Conservation (phyloP, 805 yeast genomes). For the Metschnikowia baotianmanensis region DNA sequence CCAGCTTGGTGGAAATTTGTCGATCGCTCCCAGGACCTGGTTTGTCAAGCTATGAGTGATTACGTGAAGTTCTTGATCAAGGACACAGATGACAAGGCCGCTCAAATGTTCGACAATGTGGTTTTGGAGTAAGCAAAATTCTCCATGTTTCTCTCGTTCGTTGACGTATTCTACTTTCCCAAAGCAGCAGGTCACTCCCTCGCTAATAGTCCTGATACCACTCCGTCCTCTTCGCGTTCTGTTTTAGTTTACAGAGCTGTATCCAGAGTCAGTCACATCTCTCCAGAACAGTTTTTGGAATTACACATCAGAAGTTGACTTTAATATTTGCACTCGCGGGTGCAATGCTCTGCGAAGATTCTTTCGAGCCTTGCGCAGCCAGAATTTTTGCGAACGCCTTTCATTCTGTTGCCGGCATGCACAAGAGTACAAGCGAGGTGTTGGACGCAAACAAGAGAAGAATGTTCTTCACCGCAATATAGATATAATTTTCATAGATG, state of each 20-base stretch:
- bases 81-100: conserved; percentile 15
- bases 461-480: conserved; percentile 56
- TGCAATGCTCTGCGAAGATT: conserved; percentile 58
- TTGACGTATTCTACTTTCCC: too few relatives aligned
- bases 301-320: too few relatives aligned
- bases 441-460: conserved; percentile 59
- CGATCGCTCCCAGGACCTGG: conserved; percentile 15
- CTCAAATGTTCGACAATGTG: conserved; percentile 6
- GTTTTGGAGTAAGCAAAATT: too few relatives aligned
- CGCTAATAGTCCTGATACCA: too few relatives aligned
- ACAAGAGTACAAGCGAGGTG: conserved; percentile 59
- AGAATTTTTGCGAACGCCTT: conserved; percentile 49
- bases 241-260: too few relatives aligned
- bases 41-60: conserved; percentile 22
- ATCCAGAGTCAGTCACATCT: too few relatives aligned
- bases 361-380: conserved; percentile 54
- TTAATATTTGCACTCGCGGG: too few relatives aligned
- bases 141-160: too few relatives aligned
- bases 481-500: conserved; percentile 52
- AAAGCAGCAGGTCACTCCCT: too few relatives aligned
- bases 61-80: conserved; percentile 25
- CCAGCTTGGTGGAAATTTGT: conserved; percentile 21
- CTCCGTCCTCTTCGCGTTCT: too few relatives aligned
- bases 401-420: conserved; percentile 68
- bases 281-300: too few relatives aligned